Evolutionary conservation across 176 grass and related monocot genomes (phyloP).

Genomic region (Stipa capillata): DNA sequence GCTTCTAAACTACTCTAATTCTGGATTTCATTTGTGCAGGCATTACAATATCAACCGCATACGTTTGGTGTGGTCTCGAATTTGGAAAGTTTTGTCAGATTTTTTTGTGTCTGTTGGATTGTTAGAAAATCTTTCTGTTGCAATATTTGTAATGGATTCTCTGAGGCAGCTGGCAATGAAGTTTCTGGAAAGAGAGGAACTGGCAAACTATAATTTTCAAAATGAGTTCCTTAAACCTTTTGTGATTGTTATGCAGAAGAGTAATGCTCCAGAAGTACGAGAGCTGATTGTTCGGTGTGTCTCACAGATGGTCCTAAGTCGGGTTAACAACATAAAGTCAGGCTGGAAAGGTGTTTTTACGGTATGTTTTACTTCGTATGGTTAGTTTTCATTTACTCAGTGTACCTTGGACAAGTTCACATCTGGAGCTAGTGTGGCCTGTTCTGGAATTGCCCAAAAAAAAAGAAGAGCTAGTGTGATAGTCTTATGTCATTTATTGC

Average conservation of each 20-base stretch:
- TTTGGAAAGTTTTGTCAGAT: constrained; percentile 88
- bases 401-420: background rate
- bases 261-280: constrained; percentile 71
- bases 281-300: constrained; percentile 95
- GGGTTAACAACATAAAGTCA: constrained; percentile 92
- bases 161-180: constrained; percentile 94
- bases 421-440: background rate
- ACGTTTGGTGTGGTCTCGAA: constrained; percentile 90
- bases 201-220: constrained; percentile 97
- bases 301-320: constrained; percentile 95
- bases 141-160: constrained; percentile 99
- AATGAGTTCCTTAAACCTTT: constrained; percentile 97
- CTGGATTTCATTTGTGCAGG: constrained; percentile 50
- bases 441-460: no score
- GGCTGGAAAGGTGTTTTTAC: constrained; percentile 95
- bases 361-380: constrained; percentile 31
- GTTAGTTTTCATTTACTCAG: constrained; percentile 18
- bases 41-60: constrained; percentile 96
- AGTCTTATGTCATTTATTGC: background rate
- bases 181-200: constrained; percentile 92
- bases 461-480: background rate
- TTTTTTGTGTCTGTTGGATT: constrained; percentile 97
- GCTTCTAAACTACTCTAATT: constrained; percentile 11
- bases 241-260: constrained; percentile 87
- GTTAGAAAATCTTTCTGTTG: constrained; percentile 86